A percentile compares a stretch with the other conserved stretches of the same genome.
Evolutionary conservation across 2,329 filamentous ascomycete genomes (phyloP).

Genomic region (Botryosphaeria dothidea): DNA sequence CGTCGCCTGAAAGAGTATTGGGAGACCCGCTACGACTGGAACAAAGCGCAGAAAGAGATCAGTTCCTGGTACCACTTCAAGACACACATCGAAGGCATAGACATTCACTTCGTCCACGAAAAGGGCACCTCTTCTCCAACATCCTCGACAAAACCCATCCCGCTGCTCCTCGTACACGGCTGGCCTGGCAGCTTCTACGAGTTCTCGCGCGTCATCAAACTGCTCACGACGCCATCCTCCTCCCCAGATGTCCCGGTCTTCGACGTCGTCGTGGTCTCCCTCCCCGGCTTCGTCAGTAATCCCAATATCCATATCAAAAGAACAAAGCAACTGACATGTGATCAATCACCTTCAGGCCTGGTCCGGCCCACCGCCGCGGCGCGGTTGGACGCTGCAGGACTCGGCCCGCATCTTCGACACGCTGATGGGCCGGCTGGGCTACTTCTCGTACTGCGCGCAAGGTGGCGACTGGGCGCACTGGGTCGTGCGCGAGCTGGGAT

Average conservation of each 20-base stretch:
- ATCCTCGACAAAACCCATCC: slow-evolving; percentile 34
- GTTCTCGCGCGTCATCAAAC: slow-evolving; percentile 42
- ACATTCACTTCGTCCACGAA: slow-evolving; percentile 44
- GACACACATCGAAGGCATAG: slow-evolving; percentile 36
- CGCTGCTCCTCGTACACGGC: slow-evolving; percentile 46
- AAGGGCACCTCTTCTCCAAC: slow-evolving; percentile 26
- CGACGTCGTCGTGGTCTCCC: slow-evolving; percentile 59
- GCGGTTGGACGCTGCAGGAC: slow-evolving; percentile 39
- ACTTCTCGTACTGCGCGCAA: slow-evolving; percentile 40
- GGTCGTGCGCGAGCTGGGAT: slow-evolving; percentile 41
- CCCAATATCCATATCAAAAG: no score
- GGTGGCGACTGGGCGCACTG: slow-evolving; percentile 46
- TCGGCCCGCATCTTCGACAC: slow-evolving; percentile 40
- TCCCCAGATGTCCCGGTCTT: slow-evolving; percentile 42
- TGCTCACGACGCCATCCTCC: slow-evolving; percentile 32
- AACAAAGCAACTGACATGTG: no score
- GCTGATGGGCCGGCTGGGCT: slow-evolving; percentile 44
- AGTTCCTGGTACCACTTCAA: slow-evolving; percentile 36
- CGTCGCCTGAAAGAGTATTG: slow-evolving; percentile 36
- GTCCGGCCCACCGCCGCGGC: slow-evolving; percentile 33
- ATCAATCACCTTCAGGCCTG: no score
- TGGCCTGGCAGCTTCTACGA: slow-evolving; percentile 51
- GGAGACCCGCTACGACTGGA: slow-evolving; percentile 37
- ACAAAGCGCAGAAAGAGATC: slow-evolving; percentile 33
- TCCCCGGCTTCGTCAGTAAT: slow-evolving; percentile 59